Evolutionary conservation across 768 basidiomycete species (phyloP).

Genomic region (Inosperma sp.): DNA sequence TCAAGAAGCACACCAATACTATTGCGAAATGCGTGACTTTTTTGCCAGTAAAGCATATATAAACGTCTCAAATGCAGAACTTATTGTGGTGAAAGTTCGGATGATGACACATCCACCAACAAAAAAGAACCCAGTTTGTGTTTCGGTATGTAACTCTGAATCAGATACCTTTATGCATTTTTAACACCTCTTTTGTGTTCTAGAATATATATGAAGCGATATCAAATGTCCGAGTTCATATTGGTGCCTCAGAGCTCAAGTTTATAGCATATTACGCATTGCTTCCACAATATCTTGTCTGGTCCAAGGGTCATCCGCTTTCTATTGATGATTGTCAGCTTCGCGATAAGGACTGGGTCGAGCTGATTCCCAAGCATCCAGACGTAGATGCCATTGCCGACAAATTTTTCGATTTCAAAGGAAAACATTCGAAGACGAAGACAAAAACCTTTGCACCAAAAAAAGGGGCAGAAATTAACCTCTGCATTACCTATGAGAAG

Average conservation of each 20-base stretch:
- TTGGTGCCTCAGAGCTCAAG: neutral
- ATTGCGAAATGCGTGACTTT: slow-evolving; percentile 1
- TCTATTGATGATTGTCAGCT: neutral
- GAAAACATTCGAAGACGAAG: neutral
- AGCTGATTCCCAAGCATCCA: neutral
- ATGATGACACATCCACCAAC: neutral
- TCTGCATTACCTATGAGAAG: neutral
- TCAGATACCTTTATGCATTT: too few relatives aligned
- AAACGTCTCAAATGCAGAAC: neutral
- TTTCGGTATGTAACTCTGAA: slow-evolving; percentile 9
- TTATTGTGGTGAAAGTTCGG: neutral
- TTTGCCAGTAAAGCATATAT: slow-evolving; percentile 4
- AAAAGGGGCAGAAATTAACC: neutral
- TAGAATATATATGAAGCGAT: neutral
- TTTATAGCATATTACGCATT: neutral
- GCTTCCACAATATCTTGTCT: neutral
- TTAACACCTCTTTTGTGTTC: too few relatives aligned
- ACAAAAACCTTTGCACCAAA: neutral
- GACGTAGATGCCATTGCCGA: slow-evolving; percentile 2
- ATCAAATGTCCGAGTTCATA: neutral
- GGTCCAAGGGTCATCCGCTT: neutral
- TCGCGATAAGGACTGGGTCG: neutral
- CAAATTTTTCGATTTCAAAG: neutral
- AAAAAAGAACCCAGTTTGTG: neutral
- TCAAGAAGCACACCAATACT: slow-evolving; percentile 13